phyloP scores from a whole-genome alignment of 306 rosid species.

The Astragalus glycyphyllos region DNA sequence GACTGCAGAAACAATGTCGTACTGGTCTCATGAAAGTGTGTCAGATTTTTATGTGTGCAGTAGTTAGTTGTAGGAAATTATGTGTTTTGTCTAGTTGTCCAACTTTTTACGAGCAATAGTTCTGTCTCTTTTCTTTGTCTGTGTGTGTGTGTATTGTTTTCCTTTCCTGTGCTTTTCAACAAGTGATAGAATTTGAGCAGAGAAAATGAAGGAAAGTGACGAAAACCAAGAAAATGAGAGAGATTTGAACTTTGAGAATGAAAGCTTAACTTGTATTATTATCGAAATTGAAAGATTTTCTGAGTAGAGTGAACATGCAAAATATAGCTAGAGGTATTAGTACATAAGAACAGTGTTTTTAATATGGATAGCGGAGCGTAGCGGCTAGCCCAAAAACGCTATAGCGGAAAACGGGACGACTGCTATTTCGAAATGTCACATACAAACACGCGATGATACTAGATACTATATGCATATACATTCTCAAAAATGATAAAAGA shows the following conservation, averaged over 20 bases:
- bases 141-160: background rate
- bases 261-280: constrained; percentile 12
- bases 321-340: background rate
- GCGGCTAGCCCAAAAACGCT: no score
- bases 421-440: no score
- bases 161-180: constrained; percentile 10
- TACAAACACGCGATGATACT: no score
- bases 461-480: no score
- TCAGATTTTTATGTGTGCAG: constrained; percentile 4
- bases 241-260: background rate
- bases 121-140: background rate
- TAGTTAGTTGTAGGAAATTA: background rate
- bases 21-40: constrained; percentile 7
- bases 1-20: constrained; percentile 22
- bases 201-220: constrained; percentile 7
- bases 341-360: no score
- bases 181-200: constrained; percentile 5
- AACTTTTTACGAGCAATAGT: background rate
- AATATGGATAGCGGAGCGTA: no score
- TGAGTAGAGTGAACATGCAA: background rate
- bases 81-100: background rate
- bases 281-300: background rate
- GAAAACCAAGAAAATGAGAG: background rate
- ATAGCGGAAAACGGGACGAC: no score
- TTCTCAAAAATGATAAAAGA: no score